These are phyloP conservation scores for Arachis hypogaea DNA, from an alignment of 306 rosid genomes.

Conservation along the genomic window DNA sequence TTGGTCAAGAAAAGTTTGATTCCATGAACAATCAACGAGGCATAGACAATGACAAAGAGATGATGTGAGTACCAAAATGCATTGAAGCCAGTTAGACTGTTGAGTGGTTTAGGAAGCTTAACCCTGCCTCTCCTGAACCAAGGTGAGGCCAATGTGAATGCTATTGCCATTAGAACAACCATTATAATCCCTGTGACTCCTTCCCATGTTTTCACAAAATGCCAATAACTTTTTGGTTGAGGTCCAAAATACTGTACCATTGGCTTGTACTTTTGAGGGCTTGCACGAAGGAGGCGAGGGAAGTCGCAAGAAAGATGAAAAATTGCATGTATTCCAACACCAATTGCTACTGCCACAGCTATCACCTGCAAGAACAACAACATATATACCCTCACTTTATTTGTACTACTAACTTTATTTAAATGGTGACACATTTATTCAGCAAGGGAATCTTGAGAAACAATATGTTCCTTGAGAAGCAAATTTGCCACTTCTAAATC, in stretches of 20 bases:
- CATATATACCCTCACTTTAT: no score
- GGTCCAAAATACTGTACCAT: constrained; percentile 56
- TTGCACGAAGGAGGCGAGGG: constrained; percentile 55
- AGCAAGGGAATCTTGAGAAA: no score
- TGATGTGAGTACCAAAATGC: constrained; percentile 82
- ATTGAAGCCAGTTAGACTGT: constrained; percentile 67
- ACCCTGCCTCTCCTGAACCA: constrained; percentile 54
- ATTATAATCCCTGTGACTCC: constrained; percentile 63
- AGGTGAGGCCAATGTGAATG: constrained; percentile 60
- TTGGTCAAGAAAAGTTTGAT: constrained; percentile 53
- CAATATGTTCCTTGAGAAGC: no score
- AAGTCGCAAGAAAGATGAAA: constrained; percentile 62
- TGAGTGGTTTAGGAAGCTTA: constrained; percentile 52
- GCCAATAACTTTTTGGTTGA: constrained; percentile 55
- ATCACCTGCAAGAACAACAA: constrained; percentile 44
- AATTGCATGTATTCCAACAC: constrained; percentile 54
- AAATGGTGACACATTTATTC: no score
- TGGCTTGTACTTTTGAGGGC: constrained; percentile 46
- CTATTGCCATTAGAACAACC: constrained; percentile 60
- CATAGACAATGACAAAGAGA: constrained; percentile 65
- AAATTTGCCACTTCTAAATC: no score
- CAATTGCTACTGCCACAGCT: constrained; percentile 54
- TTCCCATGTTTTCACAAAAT: constrained; percentile 63
- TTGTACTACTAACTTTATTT: no score
- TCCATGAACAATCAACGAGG: constrained; percentile 62